Base-by-base conservation (phyloP, 352 stramenopile genomes). In the Salisapilia sapeloensis region DNA sequence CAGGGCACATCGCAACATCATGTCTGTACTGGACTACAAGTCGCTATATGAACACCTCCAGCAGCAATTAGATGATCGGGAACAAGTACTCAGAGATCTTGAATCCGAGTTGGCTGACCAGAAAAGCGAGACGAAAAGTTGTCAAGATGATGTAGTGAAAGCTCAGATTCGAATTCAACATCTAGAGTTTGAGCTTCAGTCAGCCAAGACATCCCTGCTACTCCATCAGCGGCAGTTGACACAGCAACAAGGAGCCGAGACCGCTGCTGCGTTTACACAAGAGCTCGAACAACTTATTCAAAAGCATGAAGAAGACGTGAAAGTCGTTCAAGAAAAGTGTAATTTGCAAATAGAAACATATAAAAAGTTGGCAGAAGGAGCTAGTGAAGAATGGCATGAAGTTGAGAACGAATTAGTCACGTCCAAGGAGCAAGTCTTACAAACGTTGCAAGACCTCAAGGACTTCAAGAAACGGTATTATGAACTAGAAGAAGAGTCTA, bases 401-500 rank as follows among this genome's bases (percentile, higher is more conserved):
- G 51, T 79, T 29, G 65, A 81, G 41, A 51, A 61, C 13, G 51
- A 70, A 33, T 41, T 84, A 1, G 53, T 49, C 14, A 47, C 38
- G 2, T 64, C 81, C 46, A 72, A 77, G 39, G 56, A 53, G 1
- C 54, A 75, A 35, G 58, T 74, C 25, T 40, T 83, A 3, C 35
- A 44, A 14, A 55, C 48, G 6, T 41, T 79, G 21, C 59, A 64
- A 33, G 67, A 83, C 25, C 51, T 83, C n/a, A 79, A 75, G 40
- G 61, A 80, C 23, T 72, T 79, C 37, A 83, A 83, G 32, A 15
- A 72, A 30, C 56, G 62, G 4, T 78, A 53, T 46, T 80, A 76
- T 24, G 44, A 76, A 19, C 46, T 80, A 15, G 67, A 83, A 20
- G 45, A 65, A 16, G 51, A 74, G 19, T 61, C 53, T 11, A 72